phyloP scores from a whole-genome alignment of 2,329 filamentous ascomycete genomes.

The Neoascochyta sp. region DNA sequence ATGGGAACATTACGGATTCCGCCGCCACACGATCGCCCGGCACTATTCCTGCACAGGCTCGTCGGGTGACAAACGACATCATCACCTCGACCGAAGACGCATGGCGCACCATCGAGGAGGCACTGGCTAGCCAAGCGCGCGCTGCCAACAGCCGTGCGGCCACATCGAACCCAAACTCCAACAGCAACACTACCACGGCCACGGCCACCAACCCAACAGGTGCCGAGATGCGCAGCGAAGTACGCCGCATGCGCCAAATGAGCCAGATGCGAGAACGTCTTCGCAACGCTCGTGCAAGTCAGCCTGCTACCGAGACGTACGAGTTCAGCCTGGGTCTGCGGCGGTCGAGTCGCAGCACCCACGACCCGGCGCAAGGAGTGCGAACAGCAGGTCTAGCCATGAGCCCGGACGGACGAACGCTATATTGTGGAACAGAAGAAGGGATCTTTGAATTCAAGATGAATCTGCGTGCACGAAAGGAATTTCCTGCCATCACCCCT shows the following conservation, averaged over 20 bases:
- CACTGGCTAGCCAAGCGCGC: conserved; percentile 39
- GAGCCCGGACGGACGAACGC: conserved; percentile 45
- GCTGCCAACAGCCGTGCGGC: conserved; percentile 10
- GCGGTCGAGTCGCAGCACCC: conserved; percentile 18
- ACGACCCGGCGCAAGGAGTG: conserved; percentile 38
- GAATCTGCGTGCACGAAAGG: conserved; percentile 59
- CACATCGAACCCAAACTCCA: conserved; percentile 7
- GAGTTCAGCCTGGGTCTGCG: conserved; percentile 24
- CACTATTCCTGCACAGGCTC: conserved; percentile 30
- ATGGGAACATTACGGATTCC: conserved; percentile 28
- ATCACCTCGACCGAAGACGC: conserved; percentile 40
- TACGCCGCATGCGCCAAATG: conserved; percentile 36
- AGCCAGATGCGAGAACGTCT: conserved; percentile 38
- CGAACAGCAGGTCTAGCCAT: conserved; percentile 49
- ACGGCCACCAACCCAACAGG: conserved; percentile 18
- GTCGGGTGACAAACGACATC: conserved; percentile 27
- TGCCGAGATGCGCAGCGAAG: conserved; percentile 32
- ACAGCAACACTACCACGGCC: conserved; percentile 3
- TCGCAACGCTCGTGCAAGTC: conserved; percentile 30
- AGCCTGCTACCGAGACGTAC: conserved; percentile 21
- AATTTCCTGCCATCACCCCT: conserved; percentile 40
- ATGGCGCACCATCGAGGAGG: conserved; percentile 49
- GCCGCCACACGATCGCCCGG: conserved; percentile 31
- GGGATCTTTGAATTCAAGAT: conserved; percentile 73
- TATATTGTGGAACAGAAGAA: conserved; percentile 56